phyloP scores from a whole-genome alignment of 768 basidiomycete genomes.

The Suillus spraguei region DNA sequence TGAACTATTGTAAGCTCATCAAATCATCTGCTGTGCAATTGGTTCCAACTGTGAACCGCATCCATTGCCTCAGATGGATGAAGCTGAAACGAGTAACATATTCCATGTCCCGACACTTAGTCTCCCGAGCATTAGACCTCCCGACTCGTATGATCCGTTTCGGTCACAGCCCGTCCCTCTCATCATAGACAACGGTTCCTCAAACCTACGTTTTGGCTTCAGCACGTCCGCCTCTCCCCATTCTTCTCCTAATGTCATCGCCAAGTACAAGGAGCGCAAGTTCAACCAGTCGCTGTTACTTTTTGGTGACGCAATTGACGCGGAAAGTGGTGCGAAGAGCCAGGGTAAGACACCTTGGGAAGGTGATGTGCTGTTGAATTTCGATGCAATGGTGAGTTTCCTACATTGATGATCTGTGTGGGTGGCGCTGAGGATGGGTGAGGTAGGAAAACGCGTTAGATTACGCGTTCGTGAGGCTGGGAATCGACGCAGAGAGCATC shows the following conservation, averaged over 20 bases:
- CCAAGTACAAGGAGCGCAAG: slow-evolving; percentile 90
- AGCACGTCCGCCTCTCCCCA: slow-evolving; percentile 59
- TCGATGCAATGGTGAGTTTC: slow-evolving; percentile 84
- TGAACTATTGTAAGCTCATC: no score
- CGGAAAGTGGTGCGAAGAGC: slow-evolving; percentile 80
- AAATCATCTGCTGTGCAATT: neutral
- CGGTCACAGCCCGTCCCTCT: slow-evolving; percentile 61
- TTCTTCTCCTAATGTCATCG: slow-evolving; percentile 68
- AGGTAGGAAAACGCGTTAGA: slow-evolving; percentile 92
- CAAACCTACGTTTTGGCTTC: slow-evolving; percentile 83
- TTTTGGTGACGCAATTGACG: slow-evolving; percentile 86
- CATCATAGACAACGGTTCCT: slow-evolving; percentile 90
- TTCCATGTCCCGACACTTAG: slow-evolving; percentile 24
- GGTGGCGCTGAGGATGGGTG: slow-evolving; percentile 11
- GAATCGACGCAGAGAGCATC: slow-evolving; percentile 74
- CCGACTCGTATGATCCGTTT: slow-evolving; percentile 53
- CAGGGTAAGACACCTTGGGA: slow-evolving; percentile 89
- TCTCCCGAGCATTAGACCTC: slow-evolving; percentile 37
- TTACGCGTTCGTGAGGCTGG: slow-evolving; percentile 86
- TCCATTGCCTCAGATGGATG: neutral
- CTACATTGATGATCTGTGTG: neutral
- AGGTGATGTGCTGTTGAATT: slow-evolving; percentile 89
- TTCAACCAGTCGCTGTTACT: slow-evolving; percentile 80
- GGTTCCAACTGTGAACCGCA: neutral
- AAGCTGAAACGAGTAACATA: slow-evolving; percentile 10